Conservation (phyloP, 306 rosid species). For the Hippophae tibetana region DNA sequence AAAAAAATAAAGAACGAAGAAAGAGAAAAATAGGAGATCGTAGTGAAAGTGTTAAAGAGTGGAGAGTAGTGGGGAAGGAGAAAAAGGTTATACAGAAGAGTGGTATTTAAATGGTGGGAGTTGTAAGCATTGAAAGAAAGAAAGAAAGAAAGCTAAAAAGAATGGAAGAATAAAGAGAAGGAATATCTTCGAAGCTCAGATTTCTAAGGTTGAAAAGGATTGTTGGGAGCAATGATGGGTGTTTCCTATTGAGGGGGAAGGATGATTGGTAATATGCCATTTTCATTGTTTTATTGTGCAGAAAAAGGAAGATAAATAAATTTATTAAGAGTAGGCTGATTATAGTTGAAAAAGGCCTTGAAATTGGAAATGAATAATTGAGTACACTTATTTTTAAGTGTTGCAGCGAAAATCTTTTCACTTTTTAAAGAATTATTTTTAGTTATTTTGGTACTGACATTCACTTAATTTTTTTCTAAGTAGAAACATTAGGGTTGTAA, state of each 20-base stretch:
- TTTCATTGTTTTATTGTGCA: constrained; percentile 80
- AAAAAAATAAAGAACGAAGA: neutral
- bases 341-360: too few species aligned
- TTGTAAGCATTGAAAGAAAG: constrained; percentile 10
- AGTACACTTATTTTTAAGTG: too few species aligned
- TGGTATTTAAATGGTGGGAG: constrained; percentile 51
- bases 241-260: constrained; percentile 97
- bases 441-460: too few species aligned
- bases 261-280: constrained; percentile 98
- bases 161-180: constrained; percentile 26
- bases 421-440: too few species aligned
- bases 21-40: neutral
- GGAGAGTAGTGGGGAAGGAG: constrained; percentile 10
- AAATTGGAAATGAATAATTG: too few species aligned
- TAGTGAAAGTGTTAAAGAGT: neutral
- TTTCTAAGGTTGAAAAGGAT: constrained; percentile 95
- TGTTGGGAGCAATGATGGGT: constrained; percentile 99
- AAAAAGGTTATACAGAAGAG: constrained; percentile 17
- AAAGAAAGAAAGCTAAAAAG: constrained; percentile 24
- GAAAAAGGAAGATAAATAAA: constrained; percentile 21
- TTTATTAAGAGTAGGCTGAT: neutral
- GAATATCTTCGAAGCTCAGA: constrained; percentile 90
- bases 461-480: too few species aligned
- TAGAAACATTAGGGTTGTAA: too few species aligned
- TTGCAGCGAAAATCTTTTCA: too few species aligned